Conservation (phyloP, 2,329 filamentous ascomycete species). For the Neopestalotiopsis clavispora region DNA sequence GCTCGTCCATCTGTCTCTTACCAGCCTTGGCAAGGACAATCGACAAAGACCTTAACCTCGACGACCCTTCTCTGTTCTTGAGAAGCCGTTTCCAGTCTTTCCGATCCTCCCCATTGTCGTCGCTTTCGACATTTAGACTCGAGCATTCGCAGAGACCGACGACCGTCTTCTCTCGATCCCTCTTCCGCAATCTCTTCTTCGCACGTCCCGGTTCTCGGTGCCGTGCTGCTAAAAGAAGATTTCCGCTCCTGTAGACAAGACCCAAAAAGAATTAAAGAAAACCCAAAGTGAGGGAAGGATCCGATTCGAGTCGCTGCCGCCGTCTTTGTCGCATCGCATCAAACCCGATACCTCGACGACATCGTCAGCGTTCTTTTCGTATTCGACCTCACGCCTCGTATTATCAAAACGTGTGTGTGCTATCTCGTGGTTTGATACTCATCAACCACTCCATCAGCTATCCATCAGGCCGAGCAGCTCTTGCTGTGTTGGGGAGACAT, state of each 20-base stretch:
- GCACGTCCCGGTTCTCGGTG: conserved; percentile 29
- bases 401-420: conserved; percentile 30
- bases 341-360: conserved; percentile 31
- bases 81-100: conserved; percentile 15
- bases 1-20: not conserved
- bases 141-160: conserved; percentile 3
- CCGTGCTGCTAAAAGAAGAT: conserved; percentile 33
- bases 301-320: conserved; percentile 30
- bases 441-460: conserved; percentile 28
- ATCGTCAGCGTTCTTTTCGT: conserved; percentile 31
- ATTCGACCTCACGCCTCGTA: conserved; percentile 33
- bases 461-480: conserved; percentile 24
- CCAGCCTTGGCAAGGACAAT: conserved; percentile 5
- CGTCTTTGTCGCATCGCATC: conserved; percentile 33
- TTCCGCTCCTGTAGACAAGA: conserved; percentile 34
- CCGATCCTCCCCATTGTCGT: conserved; percentile 3
- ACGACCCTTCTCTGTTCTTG: conserved; percentile 5
- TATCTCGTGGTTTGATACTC: conserved; percentile 31
- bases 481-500: conserved; percentile 81
- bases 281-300: conserved; percentile 23
- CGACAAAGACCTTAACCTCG: not conserved
- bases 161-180: not conserved
- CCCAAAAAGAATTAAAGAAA: conserved; percentile 24
- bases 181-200: conserved; percentile 5
- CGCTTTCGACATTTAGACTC: conserved; percentile 12